Base-by-base conservation (phyloP, 495 filamentous ascomycete genomes). In the Penicillium silybi region DNA sequence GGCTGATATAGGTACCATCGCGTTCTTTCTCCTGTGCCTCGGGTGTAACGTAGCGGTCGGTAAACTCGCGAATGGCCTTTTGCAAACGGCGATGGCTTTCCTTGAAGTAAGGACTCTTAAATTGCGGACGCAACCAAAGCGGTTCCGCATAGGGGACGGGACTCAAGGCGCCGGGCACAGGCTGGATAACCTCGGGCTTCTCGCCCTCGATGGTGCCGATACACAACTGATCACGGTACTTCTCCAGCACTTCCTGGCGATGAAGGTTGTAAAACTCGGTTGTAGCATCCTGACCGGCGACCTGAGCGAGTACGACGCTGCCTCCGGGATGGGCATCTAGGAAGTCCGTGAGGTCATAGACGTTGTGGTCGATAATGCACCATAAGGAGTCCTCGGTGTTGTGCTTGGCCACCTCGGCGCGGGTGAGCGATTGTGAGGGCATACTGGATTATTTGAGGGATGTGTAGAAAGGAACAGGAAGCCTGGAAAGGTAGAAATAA, bases 31-130 rank as follows among this genome's bases (percentile, higher is more conserved):
- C 79, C 63, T 87, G 77, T 4, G 89, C 90, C 68, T 92, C 88
- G 20, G 89, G 88, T 5, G 73, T 76, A 44, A 91, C 69, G 59
- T 89, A 72, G 52, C 70, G 68, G 55, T 92, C 87, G 37, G 82
- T 85, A 72, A 92, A 95, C 61, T 81, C 69, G 62, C 89, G 80
- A 58, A 88, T 75, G 32, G 85, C 88, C 59, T 80, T 81, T 69
- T 87, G 87, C 49, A 95, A 62, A 34, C 74, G 70, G 23, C 82
- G 73, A 64, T 95, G 89, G 53, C 79, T 85, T 19, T 91, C 88
- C 39, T 82, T 89, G 76, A 82, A 95, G 69, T 92, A 95, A 8
- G 89, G 89, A 48, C 76, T 86, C 70, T 86, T 88, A 77, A 90
- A 93, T 58, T 82, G 75, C 1, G 86, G 87, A 2, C 82, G 80